Base-by-base conservation (phyloP, 2,329 filamentous ascomycete species). In the Trichophyton rubrum region DNA sequence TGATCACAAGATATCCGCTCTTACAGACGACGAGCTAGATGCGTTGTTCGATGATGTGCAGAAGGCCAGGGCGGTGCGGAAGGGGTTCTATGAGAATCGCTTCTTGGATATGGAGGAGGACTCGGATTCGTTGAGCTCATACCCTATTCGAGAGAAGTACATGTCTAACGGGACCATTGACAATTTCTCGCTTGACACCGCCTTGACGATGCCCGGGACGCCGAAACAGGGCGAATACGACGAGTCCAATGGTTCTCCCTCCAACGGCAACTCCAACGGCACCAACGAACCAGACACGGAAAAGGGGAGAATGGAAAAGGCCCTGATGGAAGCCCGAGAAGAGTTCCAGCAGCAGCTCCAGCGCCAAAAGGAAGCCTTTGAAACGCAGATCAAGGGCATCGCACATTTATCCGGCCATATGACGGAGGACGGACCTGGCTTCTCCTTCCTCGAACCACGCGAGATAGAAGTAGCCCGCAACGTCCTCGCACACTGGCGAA, bases 21-120 rank as follows among this genome's bases (percentile, higher is more conserved):
- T 99, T 59, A 93, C 87, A 0, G 93, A 99, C 69, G 93, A 97
- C 68, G 92, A 99, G 71, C 80, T 99, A 27, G 95, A 97, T 73
- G 85, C 87, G 3, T 78, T 99, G 0, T 95, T 97, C 67, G 93
- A 97, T 66, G 92, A 97, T 68, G 86, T 99, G 33, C 92, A 96
- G 72, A 85, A 86, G 65, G 90, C 89, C 5, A 83, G 92, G 66
- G 92, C 91, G 63, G 89, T 90, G 3, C 84, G 90, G 22, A 90
- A 92, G 63, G 86, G 87, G 22, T 75, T 79, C 59, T 77, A 80
- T 0, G 81, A 84, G 61, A 80, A 77, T 63, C 73, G 78, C 17
- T 67, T 85, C 3, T 76, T 80, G 56, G 82, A 83, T 49, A 76
- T 75, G 13, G 79, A 80, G 38, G 92, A 96, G 61, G 93, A 97